Conservation (phyloP, 2,329 filamentous ascomycete species). For the Hirsutella thompsonii region DNA sequence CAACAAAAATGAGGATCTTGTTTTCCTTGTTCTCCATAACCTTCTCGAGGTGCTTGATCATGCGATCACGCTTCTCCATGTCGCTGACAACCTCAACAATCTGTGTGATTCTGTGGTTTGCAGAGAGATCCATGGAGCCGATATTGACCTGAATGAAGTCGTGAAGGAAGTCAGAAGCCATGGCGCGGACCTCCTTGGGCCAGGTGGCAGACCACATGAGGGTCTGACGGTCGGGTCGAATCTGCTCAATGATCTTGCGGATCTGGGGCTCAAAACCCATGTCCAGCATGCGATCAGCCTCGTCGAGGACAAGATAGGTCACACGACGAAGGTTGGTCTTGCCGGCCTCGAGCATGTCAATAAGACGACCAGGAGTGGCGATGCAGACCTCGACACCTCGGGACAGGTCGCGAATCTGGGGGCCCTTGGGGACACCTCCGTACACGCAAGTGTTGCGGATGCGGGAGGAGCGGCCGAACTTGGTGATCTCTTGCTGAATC, state of each 20-base stretch:
- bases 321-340: constrained; percentile 97
- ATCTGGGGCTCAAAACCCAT: constrained; percentile 99
- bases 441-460: constrained; percentile 99
- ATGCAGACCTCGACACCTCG: constrained; percentile 98
- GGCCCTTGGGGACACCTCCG: constrained; percentile 95
- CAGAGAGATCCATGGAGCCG: constrained; percentile 86
- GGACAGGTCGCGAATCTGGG: constrained; percentile 88
- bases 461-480: constrained; percentile 94
- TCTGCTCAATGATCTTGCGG: constrained; percentile 95
- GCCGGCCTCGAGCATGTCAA: constrained; percentile 95
- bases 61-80: constrained; percentile 93
- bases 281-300: constrained; percentile 98
- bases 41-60: constrained; percentile 95
- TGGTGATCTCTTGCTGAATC: constrained; percentile 97
- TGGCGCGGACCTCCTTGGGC: constrained; percentile 93
- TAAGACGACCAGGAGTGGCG: constrained; percentile 91
- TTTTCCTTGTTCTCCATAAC: constrained; percentile 94
- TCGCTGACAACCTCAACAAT: constrained; percentile 93
- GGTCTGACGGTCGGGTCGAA: constrained; percentile 94
- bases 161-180: constrained; percentile 80
- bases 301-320: constrained; percentile 95
- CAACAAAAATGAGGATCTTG: constrained; percentile 92
- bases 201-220: constrained; percentile 99
- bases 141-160: constrained; percentile 99
- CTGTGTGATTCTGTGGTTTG: constrained; percentile 96